phyloP scores from a whole-genome alignment of 257 asterid genomes.

The Dorcoceras hygrometricum region DNA sequence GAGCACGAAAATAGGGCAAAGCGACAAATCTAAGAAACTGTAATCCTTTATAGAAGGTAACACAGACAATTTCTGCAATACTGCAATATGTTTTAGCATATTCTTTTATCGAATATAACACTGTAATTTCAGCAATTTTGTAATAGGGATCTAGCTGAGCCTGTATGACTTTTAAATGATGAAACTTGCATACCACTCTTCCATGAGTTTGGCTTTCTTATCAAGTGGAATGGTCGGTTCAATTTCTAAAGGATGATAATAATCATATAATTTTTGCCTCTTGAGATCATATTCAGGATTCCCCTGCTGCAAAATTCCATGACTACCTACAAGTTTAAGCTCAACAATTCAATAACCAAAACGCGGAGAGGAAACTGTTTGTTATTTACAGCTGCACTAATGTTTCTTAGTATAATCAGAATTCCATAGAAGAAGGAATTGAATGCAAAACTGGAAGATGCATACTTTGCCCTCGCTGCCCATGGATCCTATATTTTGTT shows the following conservation, averaged over 20 bases:
- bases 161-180: slow-evolving; percentile 11
- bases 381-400: slow-evolving; percentile 4
- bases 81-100: background rate
- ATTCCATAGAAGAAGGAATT: slow-evolving; percentile 6
- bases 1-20: background rate
- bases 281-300: slow-evolving; percentile 70
- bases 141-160: slow-evolving; percentile 4
- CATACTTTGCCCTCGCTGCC: slow-evolving; percentile 84
- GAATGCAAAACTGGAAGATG: slow-evolving; percentile 11
- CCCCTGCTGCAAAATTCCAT: slow-evolving; percentile 73
- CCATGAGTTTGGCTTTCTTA: slow-evolving; percentile 86
- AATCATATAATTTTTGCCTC: slow-evolving; percentile 69
- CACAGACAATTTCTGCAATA: slow-evolving; percentile 12
- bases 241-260: slow-evolving; percentile 87
- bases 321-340: slow-evolving; percentile 64
- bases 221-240: slow-evolving; percentile 77
- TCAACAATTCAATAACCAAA: slow-evolving; percentile 27
- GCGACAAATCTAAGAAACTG: slow-evolving; percentile 12
- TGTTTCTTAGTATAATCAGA: slow-evolving; percentile 17
- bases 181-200: slow-evolving; percentile 68
- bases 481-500: slow-evolving; percentile 71
- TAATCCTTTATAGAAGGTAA: slow-evolving; percentile 12
- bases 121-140: no score
- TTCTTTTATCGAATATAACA: no score
- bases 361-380: background rate